Base-by-base conservation (phyloP, 2,329 filamentous ascomycete species). In the Cladophialophora yegresii region DNA sequence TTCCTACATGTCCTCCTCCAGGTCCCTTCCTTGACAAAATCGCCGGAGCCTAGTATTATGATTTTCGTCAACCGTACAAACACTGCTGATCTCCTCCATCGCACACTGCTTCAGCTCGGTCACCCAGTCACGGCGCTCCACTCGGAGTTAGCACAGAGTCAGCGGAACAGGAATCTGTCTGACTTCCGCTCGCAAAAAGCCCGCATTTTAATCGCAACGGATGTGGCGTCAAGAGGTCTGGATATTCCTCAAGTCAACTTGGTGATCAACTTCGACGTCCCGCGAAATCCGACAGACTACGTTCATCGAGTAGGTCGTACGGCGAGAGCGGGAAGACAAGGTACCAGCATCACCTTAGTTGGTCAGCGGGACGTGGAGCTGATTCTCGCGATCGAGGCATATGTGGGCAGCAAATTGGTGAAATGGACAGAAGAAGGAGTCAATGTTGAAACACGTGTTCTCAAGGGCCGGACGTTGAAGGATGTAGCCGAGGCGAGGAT, bases 291-390 rank as follows among this genome's bases (percentile, higher is more conserved):
- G 2, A 93, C 97, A 75, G 93, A 97, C 77, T 99, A 99, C 76
- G 95, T 99, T 70, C 95, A 99, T 80, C 87, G 95, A 12, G 93
- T 97, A 57, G 95, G 95, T 76, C 89, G 95, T 78, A 99, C 95
- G 12, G 95, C 95, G 3, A 88, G 95, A 84, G 95, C 95, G 0
- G 95, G 95, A 0, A 85, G 92, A 51, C 83, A 83, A 59, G 95
- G 95, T 72, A 89, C 92, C 69, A 87, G 90, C 4, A 87, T 97
- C 16, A 96, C 91, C 1, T 86, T 99, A 71, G 89, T 99, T 1
- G 93, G 95, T 2, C 93, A 98, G 82, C 84, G 93, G 63, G 95
- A 99, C 76, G 92, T 98, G 1, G 87, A 93, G 72, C 83, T 98
- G 7, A 85, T 98, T n/a, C 82, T 93, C 61, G 92, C 91, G 1